Evolutionary conservation across 208 protist species (phyloP).

Genomic region (Leishmania turanica): DNA sequence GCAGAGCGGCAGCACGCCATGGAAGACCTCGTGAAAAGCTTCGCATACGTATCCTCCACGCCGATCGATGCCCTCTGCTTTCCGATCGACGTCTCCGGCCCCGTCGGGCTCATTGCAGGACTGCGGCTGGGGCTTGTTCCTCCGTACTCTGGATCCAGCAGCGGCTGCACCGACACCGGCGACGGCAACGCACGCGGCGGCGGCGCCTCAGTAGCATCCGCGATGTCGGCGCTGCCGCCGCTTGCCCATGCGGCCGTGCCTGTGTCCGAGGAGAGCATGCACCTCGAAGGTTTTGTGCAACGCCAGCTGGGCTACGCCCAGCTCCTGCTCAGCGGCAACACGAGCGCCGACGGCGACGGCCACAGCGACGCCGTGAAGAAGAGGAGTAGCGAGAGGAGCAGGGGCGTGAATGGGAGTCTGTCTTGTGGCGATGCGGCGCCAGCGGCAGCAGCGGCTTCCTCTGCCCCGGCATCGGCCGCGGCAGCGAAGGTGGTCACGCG

Average conservation of each 20-base stretch:
- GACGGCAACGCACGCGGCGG: background rate
- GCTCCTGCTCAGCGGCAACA: constrained; percentile 35
- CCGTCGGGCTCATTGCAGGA: constrained; percentile 60
- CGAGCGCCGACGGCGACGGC: background rate
- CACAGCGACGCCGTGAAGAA: background rate
- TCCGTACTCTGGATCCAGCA: constrained; percentile 11
- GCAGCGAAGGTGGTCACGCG: constrained; percentile 12
- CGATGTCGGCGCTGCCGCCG: background rate
- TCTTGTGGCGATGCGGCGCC: background rate
- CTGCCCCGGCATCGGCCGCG: constrained; percentile 5
- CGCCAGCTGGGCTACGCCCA: constrained; percentile 30
- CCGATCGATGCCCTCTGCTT: constrained; percentile 50
- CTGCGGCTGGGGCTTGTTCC: constrained; percentile 59
- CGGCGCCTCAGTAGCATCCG: background rate
- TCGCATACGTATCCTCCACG: constrained; percentile 28
- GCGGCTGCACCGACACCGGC: background rate
- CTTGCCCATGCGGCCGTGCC: background rate
- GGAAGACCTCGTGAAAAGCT: constrained; percentile 23
- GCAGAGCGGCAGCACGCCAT: constrained; percentile 17
- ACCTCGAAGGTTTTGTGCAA: constrained; percentile 17
- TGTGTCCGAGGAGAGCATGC: constrained; percentile 14
- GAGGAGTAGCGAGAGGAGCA: background rate
- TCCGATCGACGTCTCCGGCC: constrained; percentile 52
- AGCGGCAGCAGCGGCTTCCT: background rate
- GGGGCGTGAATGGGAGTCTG: background rate